Evolutionary conservation across 169 alveolate species (phyloP).

Genomic region (Haemoproteus tartakovskyi): DNA sequence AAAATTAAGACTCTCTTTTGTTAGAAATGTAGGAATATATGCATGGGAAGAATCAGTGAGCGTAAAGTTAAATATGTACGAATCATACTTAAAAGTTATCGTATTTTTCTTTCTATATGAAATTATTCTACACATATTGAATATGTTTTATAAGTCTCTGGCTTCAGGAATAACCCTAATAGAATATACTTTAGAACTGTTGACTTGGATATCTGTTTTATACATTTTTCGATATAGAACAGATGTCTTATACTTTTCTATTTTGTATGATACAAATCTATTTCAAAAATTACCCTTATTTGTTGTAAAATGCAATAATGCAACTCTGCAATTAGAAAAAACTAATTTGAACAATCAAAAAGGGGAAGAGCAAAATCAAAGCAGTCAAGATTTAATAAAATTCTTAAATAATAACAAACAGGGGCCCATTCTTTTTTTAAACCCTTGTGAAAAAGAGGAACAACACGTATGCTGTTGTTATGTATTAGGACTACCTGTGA

Average conservation of each 20-base stretch:
- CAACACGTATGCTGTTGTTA: too few species aligned
- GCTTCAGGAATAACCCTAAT: slow-evolving; percentile 10
- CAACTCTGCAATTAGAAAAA: neutral
- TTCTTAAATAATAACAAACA: too few species aligned
- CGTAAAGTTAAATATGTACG: slow-evolving; percentile 31
- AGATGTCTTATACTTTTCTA: slow-evolving; percentile 26
- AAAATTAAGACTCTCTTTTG: slow-evolving; percentile 25
- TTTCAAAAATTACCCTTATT: slow-evolving; percentile 29
- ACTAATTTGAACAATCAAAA: too few species aligned
- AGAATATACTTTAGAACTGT: slow-evolving; percentile 34
- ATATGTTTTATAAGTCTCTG: neutral
- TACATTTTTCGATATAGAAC: slow-evolving; percentile 41
- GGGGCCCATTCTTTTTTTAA: slow-evolving; percentile 39
- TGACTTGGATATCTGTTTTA: slow-evolving; percentile 43
- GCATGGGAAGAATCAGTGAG: slow-evolving; percentile 33
- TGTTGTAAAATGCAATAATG: slow-evolving; percentile 5
- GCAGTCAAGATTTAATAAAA: too few species aligned
- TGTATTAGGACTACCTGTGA: too few species aligned
- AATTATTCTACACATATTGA: slow-evolving; percentile 15
- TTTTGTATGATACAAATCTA: slow-evolving; percentile 7
- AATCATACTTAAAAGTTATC: slow-evolving; percentile 2
- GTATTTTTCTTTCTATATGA: slow-evolving; percentile 24
- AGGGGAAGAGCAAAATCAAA: too few species aligned
- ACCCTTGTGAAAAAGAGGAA: slow-evolving; percentile 21
- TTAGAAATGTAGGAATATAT: slow-evolving; percentile 28